phyloP scores from a whole-genome alignment of 2,329 filamentous ascomycete genomes.

The Aplosporella prunicola region DNA sequence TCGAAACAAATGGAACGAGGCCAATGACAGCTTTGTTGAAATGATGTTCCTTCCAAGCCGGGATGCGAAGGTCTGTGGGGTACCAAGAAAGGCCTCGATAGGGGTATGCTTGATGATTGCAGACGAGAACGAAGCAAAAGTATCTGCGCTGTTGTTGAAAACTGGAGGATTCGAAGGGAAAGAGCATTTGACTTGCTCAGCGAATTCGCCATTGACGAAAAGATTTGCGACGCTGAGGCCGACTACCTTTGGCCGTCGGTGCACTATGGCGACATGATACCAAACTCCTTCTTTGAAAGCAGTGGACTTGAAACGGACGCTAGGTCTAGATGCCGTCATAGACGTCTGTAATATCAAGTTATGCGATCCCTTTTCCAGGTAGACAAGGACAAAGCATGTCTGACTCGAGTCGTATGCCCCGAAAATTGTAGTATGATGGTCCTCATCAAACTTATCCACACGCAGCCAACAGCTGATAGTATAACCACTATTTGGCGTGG shows the following conservation, averaged over 20 bases:
- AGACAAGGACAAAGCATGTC: conserved; percentile 86
- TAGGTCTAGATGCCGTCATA: conserved; percentile 73
- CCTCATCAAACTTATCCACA: conserved; percentile 75
- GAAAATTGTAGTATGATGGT: conserved; percentile 87
- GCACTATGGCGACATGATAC: conserved; percentile 90
- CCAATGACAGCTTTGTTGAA: conserved; percentile 76
- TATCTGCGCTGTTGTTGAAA: conserved; percentile 53
- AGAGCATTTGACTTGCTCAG: conserved; percentile 80
- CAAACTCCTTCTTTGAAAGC: conserved; percentile 67
- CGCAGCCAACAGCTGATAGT: conserved; percentile 84
- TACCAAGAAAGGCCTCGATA: conserved; percentile 88
- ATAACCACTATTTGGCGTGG: conserved; percentile 65
- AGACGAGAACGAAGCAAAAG: conserved; percentile 59
- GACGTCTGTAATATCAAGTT: conserved; percentile 97
- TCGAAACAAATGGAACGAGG: conserved; percentile 80
- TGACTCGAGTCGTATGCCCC: conserved; percentile 88
- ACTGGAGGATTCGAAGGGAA: conserved; percentile 71
- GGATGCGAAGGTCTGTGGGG: conserved; percentile 75
- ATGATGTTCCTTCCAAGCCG: conserved; percentile 64
- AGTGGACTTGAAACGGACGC: conserved; percentile 82
- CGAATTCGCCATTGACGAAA: conserved; percentile 88
- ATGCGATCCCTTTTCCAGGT: conserved; percentile 84
- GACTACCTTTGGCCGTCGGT: conserved; percentile 67
- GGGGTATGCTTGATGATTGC: conserved; percentile 48
- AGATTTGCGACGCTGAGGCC: conserved; percentile 72